Evolutionary conservation across 2,329 filamentous ascomycete species (phyloP), one percentile per base, ranked within the genome.

Genomic region (Fusarium buharicum): DNA sequence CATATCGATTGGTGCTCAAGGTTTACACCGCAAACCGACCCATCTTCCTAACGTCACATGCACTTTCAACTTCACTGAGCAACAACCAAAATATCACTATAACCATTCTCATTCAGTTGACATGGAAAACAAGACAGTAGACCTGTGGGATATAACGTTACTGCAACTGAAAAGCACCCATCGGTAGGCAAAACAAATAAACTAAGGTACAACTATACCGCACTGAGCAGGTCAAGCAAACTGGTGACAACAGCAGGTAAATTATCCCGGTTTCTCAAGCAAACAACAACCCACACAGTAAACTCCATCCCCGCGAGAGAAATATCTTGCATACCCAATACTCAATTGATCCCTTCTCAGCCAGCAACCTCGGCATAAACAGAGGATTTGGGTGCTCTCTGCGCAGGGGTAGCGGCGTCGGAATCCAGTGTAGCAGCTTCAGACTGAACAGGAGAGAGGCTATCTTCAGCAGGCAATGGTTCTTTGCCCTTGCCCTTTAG

Each of bases 401-500:
- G 43, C 28, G 50, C 61, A 27, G 18, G 37, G 24, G 46, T 41
- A 30, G 45, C 55, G 11, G 36, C 33, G 40, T 59, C 62, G 14
- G 34, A 47, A 34, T 60, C 60, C 24, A 52, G 22, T 7, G 61
- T 54, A 30, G 57, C 30, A 28, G 50, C 57, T 24, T 62, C 59
- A 9, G 59, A 62, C 28, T 62, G 59, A 16, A 44, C 45, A 20
- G 59, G 59, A 36, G 63, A 62, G 17, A 38, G 50, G 1, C 46
- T 57, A 22, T 57, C 59, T 7, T 64, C 60, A 27, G 46, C n/a
- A 2, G 37, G 48, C 28, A 60, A 22, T 9, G 45, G 45, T 43
- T 73, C 70, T 51, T 67, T 73, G 45, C 54, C 58, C 53, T 75
- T 75, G 44, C 64, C 73, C 56, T 66, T 66, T 10, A 66, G 43